Base-by-base conservation (phyloP, 2,329 filamentous ascomycete genomes). In the Dactylella cylindrospora region DNA sequence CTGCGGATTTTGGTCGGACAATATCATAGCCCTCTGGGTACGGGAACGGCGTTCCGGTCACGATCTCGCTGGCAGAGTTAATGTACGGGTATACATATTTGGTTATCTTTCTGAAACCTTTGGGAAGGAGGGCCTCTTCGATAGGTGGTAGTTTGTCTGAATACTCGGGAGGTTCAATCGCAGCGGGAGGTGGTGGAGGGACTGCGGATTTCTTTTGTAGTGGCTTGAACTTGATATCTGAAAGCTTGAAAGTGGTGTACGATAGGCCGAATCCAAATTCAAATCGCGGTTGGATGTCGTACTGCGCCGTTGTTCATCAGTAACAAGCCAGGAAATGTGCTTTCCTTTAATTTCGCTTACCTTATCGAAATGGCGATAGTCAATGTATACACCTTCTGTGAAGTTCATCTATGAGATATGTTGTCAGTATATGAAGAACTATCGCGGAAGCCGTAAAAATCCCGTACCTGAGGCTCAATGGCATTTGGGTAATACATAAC, bases 31-130 rank as follows among this genome's bases (percentile, higher is more conserved):
- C 84, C 0, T 76, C 75, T 0, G 84, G 85, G 70, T 87, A 87
- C 0, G 79, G 77, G 67, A 85, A 87, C 0, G 68, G 66, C 1
- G 76, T 72, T 6, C 74, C 72, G 0, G 76, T 74, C 10, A 76
- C 77, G 15, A 76, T 77, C 3, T 72, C 70, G 7, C 77, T 74
- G 2, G 77, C 77, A 65, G 81, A 75, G 36, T 79, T 75, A 38
- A 88, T 78, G 70, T 83, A 88, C 0, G 84, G 83, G 70, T 88
- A 88, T 9, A 87, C 74, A 70, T 84, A 88, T 28, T 53, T 53
- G n/a, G 10, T 40, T n/a, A 53, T 17, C 25, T 29, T 53, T 33
- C 31, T 41, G 15, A 53, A 53, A 4, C 49, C 49, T 13, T 41
- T 33, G 8, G 49, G 49, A 10, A 53, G 49, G 3, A 41, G n/a